phyloP scores from a whole-genome alignment of 164 flowering plant genomes.

The Vitis labrusca region DNA sequence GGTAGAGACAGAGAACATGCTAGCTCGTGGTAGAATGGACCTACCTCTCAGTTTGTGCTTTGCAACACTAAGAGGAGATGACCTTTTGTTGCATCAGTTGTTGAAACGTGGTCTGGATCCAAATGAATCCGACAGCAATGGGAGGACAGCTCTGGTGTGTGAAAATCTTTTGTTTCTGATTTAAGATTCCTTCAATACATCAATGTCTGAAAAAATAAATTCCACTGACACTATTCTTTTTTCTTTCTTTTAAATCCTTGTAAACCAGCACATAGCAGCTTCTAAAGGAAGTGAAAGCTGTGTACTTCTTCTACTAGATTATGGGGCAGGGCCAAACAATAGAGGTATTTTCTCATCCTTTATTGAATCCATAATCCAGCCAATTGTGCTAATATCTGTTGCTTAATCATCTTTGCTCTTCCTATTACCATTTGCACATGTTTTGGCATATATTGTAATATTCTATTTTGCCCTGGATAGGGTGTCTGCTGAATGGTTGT shows the following conservation, averaged over 20 bases:
- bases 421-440: no score
- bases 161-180: neutral
- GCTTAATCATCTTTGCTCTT: no score
- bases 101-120: constrained; percentile 78
- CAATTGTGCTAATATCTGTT: neutral
- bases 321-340: constrained; percentile 77
- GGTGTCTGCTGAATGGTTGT: no score
- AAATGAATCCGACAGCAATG: constrained; percentile 80
- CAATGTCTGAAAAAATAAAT: no score
- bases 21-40: constrained; percentile 86
- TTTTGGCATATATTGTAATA: no score
- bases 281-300: constrained; percentile 74
- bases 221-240: neutral
- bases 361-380: neutral
- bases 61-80: constrained; percentile 81
- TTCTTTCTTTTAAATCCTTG: constrained; percentile 4
- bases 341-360: constrained; percentile 51
- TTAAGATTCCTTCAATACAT: neutral
- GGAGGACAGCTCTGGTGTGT: constrained; percentile 77
- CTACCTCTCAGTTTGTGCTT: constrained; percentile 86
- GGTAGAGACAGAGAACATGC: constrained; percentile 81
- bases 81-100: constrained; percentile 60
- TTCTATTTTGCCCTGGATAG: no score
- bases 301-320: constrained; percentile 72
- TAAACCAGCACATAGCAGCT: constrained; percentile 78